Conservation (phyloP, 2,329 filamentous ascomycete genomes). For the Chrysosporium keratinophilum region DNA sequence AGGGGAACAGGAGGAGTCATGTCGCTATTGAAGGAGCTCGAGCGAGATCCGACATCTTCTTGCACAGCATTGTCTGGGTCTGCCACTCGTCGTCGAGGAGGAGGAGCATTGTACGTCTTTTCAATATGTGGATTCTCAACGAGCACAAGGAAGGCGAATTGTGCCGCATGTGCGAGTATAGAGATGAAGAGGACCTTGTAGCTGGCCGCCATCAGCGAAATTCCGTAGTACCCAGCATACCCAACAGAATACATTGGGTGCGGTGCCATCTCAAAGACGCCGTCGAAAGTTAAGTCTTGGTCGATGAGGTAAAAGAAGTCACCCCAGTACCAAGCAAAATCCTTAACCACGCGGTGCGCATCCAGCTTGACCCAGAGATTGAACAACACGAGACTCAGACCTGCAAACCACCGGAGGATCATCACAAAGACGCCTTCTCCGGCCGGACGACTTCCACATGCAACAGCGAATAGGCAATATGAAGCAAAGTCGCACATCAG, state of each 20-base stretch:
- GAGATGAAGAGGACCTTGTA: conserved; percentile 97
- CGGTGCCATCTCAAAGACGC: conserved; percentile 97
- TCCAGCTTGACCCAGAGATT: conserved; percentile 98
- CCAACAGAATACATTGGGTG: conserved; percentile 99
- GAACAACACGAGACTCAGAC: conserved; percentile 73
- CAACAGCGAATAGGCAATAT: conserved; percentile 89
- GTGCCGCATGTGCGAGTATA: conserved; percentile 83
- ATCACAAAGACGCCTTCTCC: conserved; percentile 62
- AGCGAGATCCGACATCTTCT: conserved; percentile 23
- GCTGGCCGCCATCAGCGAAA: conserved; percentile 95
- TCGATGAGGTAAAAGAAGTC: conserved; percentile 99
- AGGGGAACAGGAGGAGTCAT: conserved; percentile 30
- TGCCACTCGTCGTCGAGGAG: conserved; percentile 50
- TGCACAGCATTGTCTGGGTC: conserved; percentile 23
- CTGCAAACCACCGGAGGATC: conserved; percentile 64
- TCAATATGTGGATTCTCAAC: conserved; percentile 98
- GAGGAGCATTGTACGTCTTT: conserved; percentile 87
- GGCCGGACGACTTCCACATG: conserved; percentile 65
- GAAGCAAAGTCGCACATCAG: conserved; percentile 98
- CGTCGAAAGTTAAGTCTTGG: conserved; percentile 94
- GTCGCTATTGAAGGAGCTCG: conserved; percentile 29
- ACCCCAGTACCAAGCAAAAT: conserved; percentile 99
- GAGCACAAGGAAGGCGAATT: conserved; percentile 82
- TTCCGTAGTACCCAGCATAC: conserved; percentile 95
- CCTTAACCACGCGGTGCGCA: conserved; percentile 93